phyloP scores from a whole-genome alignment of 495 filamentous ascomycete species.

The Lophium mytilinum region DNA sequence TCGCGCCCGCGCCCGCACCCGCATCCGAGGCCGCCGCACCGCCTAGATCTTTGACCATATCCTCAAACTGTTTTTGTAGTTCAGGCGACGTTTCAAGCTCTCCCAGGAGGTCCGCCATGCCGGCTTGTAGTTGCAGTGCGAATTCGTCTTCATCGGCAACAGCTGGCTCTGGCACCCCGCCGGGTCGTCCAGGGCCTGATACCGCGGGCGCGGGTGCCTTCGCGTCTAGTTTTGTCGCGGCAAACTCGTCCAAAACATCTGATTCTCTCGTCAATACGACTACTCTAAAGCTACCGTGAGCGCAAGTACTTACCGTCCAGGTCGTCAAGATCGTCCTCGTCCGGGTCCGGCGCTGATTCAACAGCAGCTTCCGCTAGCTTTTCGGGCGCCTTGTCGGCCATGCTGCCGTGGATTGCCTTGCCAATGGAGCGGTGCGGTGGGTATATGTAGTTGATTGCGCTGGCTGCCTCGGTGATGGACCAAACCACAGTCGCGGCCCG shows the following conservation, averaged over 20 bases:
- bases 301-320: constrained; percentile 58
- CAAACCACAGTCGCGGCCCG: no score
- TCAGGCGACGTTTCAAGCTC: constrained; percentile 61
- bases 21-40: constrained; percentile 32
- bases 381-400: constrained; percentile 7
- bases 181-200: constrained; percentile 37
- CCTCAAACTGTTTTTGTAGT: constrained; percentile 78
- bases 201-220: constrained; percentile 29
- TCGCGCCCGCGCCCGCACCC: constrained; percentile 12
- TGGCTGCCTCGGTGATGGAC: background rate
- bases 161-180: constrained; percentile 23
- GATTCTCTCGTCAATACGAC: constrained; percentile 1
- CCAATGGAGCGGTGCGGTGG: background rate
- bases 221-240: constrained; percentile 44
- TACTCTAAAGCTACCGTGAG: background rate
- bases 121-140: constrained; percentile 70
- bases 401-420: background rate
- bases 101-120: constrained; percentile 76
- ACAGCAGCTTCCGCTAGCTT: constrained; percentile 31
- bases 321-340: constrained; percentile 85
- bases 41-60: constrained; percentile 70
- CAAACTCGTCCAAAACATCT: constrained; percentile 93
- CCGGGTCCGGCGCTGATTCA: constrained; percentile 53
- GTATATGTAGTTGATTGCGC: background rate
- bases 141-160: constrained; percentile 55